phyloP scores from a whole-genome alignment of 148 eudicot genomes.

The Amaranthus palmeri region DNA sequence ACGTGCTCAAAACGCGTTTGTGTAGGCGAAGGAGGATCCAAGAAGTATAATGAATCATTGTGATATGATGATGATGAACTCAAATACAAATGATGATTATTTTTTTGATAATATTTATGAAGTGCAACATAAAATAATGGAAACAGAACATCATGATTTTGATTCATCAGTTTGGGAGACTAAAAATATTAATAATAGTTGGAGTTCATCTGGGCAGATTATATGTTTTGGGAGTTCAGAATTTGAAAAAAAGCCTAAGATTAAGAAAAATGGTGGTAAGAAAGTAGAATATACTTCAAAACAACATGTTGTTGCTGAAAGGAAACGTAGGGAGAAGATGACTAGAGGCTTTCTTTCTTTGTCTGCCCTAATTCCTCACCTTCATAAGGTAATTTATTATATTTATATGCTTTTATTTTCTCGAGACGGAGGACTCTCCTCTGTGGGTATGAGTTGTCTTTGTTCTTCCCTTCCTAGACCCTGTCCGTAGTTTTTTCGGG shows the following conservation, averaged over 20 bases:
- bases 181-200: background rate
- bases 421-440: too few species aligned
- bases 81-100: background rate
- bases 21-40: slow-evolving; percentile 27
- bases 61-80: slow-evolving; percentile 10
- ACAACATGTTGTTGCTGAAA: slow-evolving; percentile 54
- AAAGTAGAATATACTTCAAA: slow-evolving; percentile 9
- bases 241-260: background rate
- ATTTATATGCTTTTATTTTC: too few species aligned
- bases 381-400: slow-evolving; percentile 39
- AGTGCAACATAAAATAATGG: background rate
- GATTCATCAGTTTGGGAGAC: background rate
- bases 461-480: too few species aligned
- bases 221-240: slow-evolving; percentile 22
- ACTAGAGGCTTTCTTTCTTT: slow-evolving; percentile 42
- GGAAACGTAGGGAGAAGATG: slow-evolving; percentile 48
- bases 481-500: too few species aligned
- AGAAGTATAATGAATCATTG: slow-evolving; percentile 11
- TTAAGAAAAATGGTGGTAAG: background rate
- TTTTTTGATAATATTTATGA: slow-evolving; percentile 6
- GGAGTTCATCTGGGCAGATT: slow-evolving; percentile 10
- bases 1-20: too few species aligned
- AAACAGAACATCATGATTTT: background rate
- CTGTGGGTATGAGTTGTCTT: too few species aligned
- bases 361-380: slow-evolving; percentile 49